Evolutionary conservation across 352 stramenopile genomes (phyloP), one percentile per base, ranked within the genome.

Genomic region (Chrysophaeum taylorii): DNA sequence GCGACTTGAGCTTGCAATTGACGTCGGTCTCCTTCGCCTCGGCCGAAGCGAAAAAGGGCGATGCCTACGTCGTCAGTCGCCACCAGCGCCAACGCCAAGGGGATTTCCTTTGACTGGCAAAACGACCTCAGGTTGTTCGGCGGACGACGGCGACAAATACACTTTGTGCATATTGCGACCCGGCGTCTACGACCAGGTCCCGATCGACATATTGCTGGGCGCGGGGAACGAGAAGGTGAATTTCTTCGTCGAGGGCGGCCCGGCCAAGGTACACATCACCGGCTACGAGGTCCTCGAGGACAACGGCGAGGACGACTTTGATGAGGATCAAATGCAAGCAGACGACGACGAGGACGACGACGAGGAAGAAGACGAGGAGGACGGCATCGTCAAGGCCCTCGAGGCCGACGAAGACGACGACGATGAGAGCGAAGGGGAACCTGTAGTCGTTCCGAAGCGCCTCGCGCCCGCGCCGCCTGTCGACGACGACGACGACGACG

Each of bases 241-340:
- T 2, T 45, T 66, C 57, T 7, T 2, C 36, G 57, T 66, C n/a
- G 18, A 9, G 12, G 57, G 57, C 31, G 57, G 57, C 57, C 9
- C 9, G 12, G 57, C 57, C 33, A 66, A 66, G 57, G 27, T 66
- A 5, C 57, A 66, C 57, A 42, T 66, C 57, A 66, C 57, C 12
- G 57, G 57, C 57, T 66, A 66, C 57, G 57, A 66, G 57, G 57
- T 66, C 57, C 57, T 66, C 33, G 57, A 66, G 57, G 57, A 66
- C 18, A 48, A 5, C 5, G 9, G 21, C 35, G 57, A 45, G 33
- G 57, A 45, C 33, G 57, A 66, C 36, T 1, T 2, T 23, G 57
- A 66, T 23, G 57, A 66, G 23, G 57, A 66, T 18, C n/a, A n/a
- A n/a, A n/a, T n/a, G n/a, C n/a, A n/a, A n/a, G n/a, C n/a, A n/a